Evolutionary conservation across 495 filamentous ascomycete genomes (phyloP).

Genomic region (Penicillium egyptiacum): DNA sequence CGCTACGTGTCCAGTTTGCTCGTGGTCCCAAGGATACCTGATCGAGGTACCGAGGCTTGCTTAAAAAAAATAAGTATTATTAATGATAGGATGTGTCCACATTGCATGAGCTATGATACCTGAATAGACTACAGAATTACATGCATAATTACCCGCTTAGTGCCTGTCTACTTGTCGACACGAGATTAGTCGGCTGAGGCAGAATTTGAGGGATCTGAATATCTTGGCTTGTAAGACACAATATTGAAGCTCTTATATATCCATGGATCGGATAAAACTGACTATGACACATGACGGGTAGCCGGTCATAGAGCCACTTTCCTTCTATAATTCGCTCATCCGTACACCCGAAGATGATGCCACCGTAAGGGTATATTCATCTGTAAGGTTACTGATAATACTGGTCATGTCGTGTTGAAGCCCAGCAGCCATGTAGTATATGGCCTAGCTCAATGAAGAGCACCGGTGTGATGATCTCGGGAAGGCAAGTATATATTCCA

Average conservation of each 20-base stretch:
- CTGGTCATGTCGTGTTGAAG: too few relatives aligned
- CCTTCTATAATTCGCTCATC: neutral
- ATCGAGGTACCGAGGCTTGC: neutral
- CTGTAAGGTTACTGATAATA: neutral
- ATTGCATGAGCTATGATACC: conserved; percentile 12
- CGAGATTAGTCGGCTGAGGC: too few relatives aligned
- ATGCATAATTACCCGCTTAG: neutral
- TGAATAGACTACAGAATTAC: neutral
- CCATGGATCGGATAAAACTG: neutral
- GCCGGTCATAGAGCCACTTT: neutral
- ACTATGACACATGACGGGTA: neutral
- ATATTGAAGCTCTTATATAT: neutral
- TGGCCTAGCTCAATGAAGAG: too few relatives aligned
- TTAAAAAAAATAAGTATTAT: conserved; percentile 24
- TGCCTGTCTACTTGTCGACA: neutral
- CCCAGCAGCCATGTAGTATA: too few relatives aligned
- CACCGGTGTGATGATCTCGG: too few relatives aligned
- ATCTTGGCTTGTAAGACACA: neutral
- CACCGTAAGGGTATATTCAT: neutral
- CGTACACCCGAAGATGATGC: neutral
- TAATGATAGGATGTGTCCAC: conserved; percentile 17
- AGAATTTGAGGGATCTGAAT: neutral
- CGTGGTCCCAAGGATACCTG: conserved; percentile 28
- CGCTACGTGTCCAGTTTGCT: conserved; percentile 43
- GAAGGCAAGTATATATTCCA: too few relatives aligned